A percentile compares a stretch with the other conserved stretches of the same genome.
phyloP scores from a whole-genome alignment of 2,329 filamentous ascomycete species.

The Arthrobotrys musiformis region DNA sequence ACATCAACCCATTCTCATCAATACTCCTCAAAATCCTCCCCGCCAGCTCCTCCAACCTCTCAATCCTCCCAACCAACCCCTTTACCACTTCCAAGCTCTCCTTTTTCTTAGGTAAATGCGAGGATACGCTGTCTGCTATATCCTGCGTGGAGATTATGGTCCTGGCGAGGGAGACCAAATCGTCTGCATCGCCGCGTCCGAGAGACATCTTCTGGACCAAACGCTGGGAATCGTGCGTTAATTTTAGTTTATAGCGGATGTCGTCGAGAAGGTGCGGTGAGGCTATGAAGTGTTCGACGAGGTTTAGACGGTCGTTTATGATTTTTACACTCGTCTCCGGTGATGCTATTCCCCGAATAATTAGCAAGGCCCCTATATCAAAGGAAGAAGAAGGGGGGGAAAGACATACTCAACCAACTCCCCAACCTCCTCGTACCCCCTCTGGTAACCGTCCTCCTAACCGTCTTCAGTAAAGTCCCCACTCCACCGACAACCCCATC shows the following conservation, averaged over 20 bases:
- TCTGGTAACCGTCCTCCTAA: conserved; percentile 88
- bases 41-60: conserved; percentile 75
- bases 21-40: conserved; percentile 79
- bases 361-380: not conserved
- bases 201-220: conserved; percentile 94
- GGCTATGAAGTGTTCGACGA: conserved; percentile 79
- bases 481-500: conserved; percentile 74
- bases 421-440: conserved; percentile 86
- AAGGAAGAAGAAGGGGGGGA: conserved; percentile 11
- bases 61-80: conserved; percentile 69
- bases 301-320: conserved; percentile 81
- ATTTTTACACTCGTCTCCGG: conserved; percentile 86
- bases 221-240: conserved; percentile 85
- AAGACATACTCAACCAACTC: conserved; percentile 76
- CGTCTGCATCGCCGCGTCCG: conserved; percentile 89
- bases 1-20: conserved; percentile 88
- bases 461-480: conserved; percentile 88
- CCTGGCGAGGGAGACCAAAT: conserved; percentile 82
- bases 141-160: conserved; percentile 80
- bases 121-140: conserved; percentile 67
- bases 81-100: conserved; percentile 61
- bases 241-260: conserved; percentile 74
- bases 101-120: conserved; percentile 59
- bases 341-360: conserved; percentile 66
- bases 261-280: conserved; percentile 76